Conservation (phyloP, 2,329 filamentous ascomycete genomes). For the Phaeoacremonium minimum region DNA sequence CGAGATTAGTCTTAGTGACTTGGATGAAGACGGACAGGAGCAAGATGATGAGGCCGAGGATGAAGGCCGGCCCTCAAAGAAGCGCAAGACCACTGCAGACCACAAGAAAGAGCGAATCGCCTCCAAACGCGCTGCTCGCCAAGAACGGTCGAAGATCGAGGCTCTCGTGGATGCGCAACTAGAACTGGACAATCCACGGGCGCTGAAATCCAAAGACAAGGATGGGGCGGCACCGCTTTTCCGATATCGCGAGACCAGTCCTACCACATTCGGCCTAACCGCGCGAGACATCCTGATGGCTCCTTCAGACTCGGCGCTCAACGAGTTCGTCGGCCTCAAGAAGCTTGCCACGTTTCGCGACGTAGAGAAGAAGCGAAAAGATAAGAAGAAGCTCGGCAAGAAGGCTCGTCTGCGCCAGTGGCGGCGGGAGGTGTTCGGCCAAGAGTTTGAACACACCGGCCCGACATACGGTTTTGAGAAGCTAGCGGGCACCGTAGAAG, state of each 20-base stretch:
- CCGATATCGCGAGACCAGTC: conserved; percentile 92
- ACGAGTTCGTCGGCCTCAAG: conserved; percentile 89
- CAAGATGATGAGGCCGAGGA: conserved; percentile 27
- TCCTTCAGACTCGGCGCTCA: conserved; percentile 78
- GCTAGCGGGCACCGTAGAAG: conserved; percentile 19
- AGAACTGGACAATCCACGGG: conserved; percentile 64
- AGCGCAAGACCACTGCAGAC: conserved; percentile 57
- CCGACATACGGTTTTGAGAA: conserved; percentile 55
- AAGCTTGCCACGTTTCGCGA: conserved; percentile 91
- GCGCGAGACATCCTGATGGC: conserved; percentile 85
- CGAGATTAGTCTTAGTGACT: conserved; percentile 52
- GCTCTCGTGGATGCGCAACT: conserved; percentile 79
- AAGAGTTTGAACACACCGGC: conserved; percentile 50
- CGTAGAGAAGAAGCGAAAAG: conserved; percentile 80
- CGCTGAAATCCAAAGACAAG: conserved; percentile 45
- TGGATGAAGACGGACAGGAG: conserved; percentile 35
- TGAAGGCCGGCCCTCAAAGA: conserved; percentile 39
- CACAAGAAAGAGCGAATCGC: conserved; percentile 54
- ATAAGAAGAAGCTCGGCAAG: conserved; percentile 86
- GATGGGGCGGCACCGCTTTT: conserved; percentile 48
- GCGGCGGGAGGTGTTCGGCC: conserved; percentile 63
- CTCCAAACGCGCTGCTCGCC: conserved; percentile 68
- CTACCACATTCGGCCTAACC: conserved; percentile 84
- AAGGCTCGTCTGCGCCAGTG: conserved; percentile 88
- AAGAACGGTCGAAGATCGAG: conserved; percentile 80